Evolutionary conservation across 192 early-diverging fungal genomes (phyloP), one percentile per base, ranked within the genome.

Genomic region (Linnemannia exigua): DNA sequence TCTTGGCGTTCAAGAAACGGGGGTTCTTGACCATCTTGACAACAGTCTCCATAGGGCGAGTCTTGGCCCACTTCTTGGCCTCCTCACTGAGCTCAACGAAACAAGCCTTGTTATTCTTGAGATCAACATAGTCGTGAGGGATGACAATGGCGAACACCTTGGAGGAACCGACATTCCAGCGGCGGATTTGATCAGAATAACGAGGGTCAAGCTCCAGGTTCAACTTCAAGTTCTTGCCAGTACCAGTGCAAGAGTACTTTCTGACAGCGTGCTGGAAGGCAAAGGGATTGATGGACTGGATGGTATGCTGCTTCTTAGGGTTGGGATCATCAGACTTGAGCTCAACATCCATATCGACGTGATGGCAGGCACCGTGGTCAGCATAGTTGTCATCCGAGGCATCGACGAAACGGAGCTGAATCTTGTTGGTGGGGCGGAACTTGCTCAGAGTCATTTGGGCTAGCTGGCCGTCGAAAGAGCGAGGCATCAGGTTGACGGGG

Each of bases 71-170:
- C 48, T 11, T 50, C 48, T 50, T 50, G 15, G 48, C 48, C 48
- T 50, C 48, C 9, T 5, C 48, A 50, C 15, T 16, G 48, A 50
- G 20, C 5, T 52, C 75, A 15, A 36, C 22, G 48, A 41, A 83
- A n/a, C 81, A 83, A 1, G 70, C 75, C 33, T 48, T 54, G 35
- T 83, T 77, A 12, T 77, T 83, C 71, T 83, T 77, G 71, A 83
- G 81, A 25, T 83, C 75, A 16, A 83, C 81, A 74, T 67, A 36
- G 71, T 83, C 81, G 48, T 83, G 81, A 41, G 81, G 81, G 50
- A 83, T 83, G 14, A 83, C 63, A 33, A 83, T 47, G 14, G 37
- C 81, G 54, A 83, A 77, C 22, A 77, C 25, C 1, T 12, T 74
- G 16, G 46, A 4, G n/a, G 75, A 70, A 2, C 75, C 36, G 20